Base-by-base conservation (phyloP, 306 rosid species). In the Gleditsia sinensis region DNA sequence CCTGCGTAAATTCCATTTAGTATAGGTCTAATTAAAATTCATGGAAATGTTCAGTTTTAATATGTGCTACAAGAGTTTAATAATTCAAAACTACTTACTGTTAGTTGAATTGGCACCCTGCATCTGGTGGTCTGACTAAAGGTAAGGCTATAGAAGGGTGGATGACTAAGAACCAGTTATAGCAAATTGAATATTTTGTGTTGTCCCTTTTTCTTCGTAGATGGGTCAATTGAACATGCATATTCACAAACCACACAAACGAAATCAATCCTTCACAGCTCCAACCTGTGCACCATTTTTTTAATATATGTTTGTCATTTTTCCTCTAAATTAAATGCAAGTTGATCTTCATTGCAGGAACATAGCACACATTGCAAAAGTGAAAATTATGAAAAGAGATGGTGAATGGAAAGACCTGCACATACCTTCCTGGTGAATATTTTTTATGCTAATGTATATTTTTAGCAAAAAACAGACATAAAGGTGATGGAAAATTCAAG, bases 361-460 rank as follows among this genome's bases (percentile, higher is more conserved):
- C 80, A 88, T 92, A 53, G 82, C 87, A 30, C 96, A 92, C 64
- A 89, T 94, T 72, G 86, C 92, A 23, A 91, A 94, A 74, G 93
- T 92, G 74, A 82, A 61, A 83, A 19, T 88, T 68, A 87, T 88
- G 91, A 87, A 69, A 82, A 79, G 40, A 9, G 84, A 36, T 43
- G 91, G 88, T 76, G 69, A 20, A 14, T 94, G 97, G 99, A 57
- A 90, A 82, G 93, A 88, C 67, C 85, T 94, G 32, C 1, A n/a
- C 14, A 85, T 94, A 83, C 96, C 90, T 83, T 89, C 67, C 36
- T 79, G 91, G 99, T 92, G 84, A 82, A 61, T 64, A 64, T 17
- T 76, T 55, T 71, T 50, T 46, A 10, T 36, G 46, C 32, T 33
- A 7, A 34, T 27, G 39, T 58, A 81, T 30, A 48, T 78, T 28